Percentiles rank a stretch among this genome's conserved stretches.
These are phyloP conservation scores for Pseudocercospora fijiensis DNA, from an alignment of 2,329 filamentous ascomycete genomes.

Conservation along the genomic window DNA sequence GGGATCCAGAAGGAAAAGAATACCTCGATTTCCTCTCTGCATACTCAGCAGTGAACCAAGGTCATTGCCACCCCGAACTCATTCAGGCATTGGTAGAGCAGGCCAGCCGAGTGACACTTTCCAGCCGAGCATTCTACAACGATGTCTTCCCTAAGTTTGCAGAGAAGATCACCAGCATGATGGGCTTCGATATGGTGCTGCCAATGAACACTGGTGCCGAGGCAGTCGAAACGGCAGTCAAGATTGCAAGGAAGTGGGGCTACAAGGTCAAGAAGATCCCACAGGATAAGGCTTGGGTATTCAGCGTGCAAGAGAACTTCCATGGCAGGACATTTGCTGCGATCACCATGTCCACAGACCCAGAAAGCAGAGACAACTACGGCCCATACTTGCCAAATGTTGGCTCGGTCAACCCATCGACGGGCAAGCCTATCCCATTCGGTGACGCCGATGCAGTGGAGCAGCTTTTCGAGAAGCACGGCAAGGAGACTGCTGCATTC, in stretches of 20 bases:
- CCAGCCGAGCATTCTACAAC: conserved; percentile 94
- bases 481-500: conserved; percentile 84
- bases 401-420: conserved; percentile 72
- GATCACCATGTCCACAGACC: conserved; percentile 91
- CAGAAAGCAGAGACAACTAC: conserved; percentile 94
- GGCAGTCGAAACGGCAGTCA: conserved; percentile 92
- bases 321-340: conserved; percentile 96
- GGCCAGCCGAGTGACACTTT: conserved; percentile 83
- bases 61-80: conserved; percentile 94
- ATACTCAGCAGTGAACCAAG: conserved; percentile 97
- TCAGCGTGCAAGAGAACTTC: conserved; percentile 88
- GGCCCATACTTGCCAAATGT: conserved; percentile 91
- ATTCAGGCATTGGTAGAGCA: conserved; percentile 88
- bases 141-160: conserved; percentile 97
- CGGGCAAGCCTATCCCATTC: conserved; percentile 76
- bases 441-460: conserved; percentile 81
- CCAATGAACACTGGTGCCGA: conserved; percentile 98
- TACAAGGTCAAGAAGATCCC: conserved; percentile 94
- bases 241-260: conserved; percentile 95
- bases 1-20: conserved; percentile 87
- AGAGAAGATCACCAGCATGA: conserved; percentile 82
- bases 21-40: conserved; percentile 98
- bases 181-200: conserved; percentile 96
- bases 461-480: conserved; percentile 74
- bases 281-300: conserved; percentile 76